Percentiles rank a stretch among this genome's conserved stretches.
These are phyloP conservation scores for Claviceps paspali DNA, from an alignment of 2,329 filamentous ascomycete species.

Conservation along the genomic window DNA sequence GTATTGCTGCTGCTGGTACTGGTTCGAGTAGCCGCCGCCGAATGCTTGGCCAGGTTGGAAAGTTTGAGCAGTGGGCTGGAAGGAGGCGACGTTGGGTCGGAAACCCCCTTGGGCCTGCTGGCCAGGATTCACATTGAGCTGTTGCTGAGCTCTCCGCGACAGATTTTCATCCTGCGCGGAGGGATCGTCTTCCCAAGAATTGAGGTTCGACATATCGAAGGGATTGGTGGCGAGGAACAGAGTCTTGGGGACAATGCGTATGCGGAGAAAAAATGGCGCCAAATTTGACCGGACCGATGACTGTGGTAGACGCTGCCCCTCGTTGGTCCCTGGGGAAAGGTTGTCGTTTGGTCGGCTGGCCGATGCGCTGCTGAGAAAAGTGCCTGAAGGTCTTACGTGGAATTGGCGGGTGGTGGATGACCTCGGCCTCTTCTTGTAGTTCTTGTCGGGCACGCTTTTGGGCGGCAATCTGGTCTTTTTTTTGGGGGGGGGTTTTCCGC, in stretches of 20 bases:
- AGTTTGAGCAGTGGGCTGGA: constrained; percentile 54
- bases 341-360: not conserved
- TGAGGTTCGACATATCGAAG: constrained; percentile 65
- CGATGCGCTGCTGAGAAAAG: not conserved
- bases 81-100: constrained; percentile 42
- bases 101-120: constrained; percentile 28
- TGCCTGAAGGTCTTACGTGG: not conserved
- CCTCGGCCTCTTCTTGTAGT: not conserved
- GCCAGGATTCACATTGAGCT: constrained; percentile 53
- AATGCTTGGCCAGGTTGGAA: constrained; percentile 62
- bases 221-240: not conserved
- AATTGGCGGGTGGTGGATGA: not conserved
- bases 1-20: constrained; percentile 36
- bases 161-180: constrained; percentile 64
- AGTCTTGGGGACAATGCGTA: not conserved
- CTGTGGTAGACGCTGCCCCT: not conserved
- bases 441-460: constrained; percentile 1
- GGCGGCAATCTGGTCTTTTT: constrained; percentile 2
- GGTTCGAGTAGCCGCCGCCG: constrained; percentile 38
- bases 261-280: not conserved
- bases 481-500: too few species aligned
- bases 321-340: not conserved
- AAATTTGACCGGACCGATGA: not conserved
- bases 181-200: constrained; percentile 89
- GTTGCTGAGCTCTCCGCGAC: constrained; percentile 59